Percentiles rank a stretch among this genome's conserved stretches.
Evolutionary conservation across 345 rosid genomes (phyloP).

Genomic region (Rubroshorea leprosula): DNA sequence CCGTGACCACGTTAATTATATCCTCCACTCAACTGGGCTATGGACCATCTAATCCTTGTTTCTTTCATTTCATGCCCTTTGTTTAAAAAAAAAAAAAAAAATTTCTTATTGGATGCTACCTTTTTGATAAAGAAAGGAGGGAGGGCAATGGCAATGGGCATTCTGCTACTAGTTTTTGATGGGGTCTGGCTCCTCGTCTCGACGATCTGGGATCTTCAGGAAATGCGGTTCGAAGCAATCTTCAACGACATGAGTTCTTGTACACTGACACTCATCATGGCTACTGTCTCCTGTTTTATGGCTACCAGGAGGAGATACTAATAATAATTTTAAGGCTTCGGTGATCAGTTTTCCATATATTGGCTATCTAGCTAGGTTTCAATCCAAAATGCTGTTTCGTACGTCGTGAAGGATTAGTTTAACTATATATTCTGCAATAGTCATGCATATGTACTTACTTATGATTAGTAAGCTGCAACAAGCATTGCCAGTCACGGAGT

Average conservation of each 20-base stretch:
- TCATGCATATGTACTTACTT: too few relatives aligned
- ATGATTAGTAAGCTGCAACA: too few relatives aligned
- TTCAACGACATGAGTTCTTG: conserved; percentile 36
- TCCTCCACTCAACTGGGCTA: neutral
- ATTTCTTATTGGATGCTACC: too few relatives aligned
- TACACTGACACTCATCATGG: conserved; percentile 29
- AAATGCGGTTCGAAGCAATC: conserved; percentile 36
- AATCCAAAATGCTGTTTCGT: too few relatives aligned
- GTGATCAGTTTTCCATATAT: too few relatives aligned
- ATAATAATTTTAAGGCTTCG: neutral
- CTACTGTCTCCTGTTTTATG: conserved; percentile 37
- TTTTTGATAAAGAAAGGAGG: neutral
- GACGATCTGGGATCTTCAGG: conserved; percentile 59
- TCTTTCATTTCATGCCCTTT: too few relatives aligned
- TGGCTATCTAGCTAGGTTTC: too few relatives aligned
- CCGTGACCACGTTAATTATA: neutral
- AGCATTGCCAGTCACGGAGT: too few relatives aligned
- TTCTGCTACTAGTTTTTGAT: conserved; percentile 26
- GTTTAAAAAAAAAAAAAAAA: too few relatives aligned
- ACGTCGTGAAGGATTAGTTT: too few relatives aligned
- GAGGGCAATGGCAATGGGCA: conserved; percentile 16
- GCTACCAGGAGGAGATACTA: conserved; percentile 8
- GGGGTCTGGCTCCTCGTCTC: conserved; percentile 33
- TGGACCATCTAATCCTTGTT: too few relatives aligned
- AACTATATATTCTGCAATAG: too few relatives aligned